A percentile compares a stretch with the other conserved stretches of the same genome.
Evolutionary conservation across 441 rosid genomes (phyloP).

Genomic region (Erodium trifolium): DNA sequence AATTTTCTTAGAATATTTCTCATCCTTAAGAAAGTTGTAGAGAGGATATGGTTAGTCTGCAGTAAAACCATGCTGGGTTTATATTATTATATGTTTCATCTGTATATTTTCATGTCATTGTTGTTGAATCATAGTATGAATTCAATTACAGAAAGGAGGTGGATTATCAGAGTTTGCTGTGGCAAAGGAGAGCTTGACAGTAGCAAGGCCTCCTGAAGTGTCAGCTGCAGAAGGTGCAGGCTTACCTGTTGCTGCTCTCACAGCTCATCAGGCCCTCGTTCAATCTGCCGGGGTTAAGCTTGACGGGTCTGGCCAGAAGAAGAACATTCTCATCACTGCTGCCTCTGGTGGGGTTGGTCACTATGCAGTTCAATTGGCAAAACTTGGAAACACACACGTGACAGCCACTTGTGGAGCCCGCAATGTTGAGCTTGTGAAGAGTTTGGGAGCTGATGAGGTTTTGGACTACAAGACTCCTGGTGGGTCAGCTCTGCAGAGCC

Average conservation of each 20-base stretch:
- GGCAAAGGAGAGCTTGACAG: constrained; percentile 51
- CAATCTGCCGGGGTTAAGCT: constrained; percentile 49
- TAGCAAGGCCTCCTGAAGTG: constrained; percentile 54
- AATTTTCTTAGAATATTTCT: not conserved
- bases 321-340: constrained; percentile 60
- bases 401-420: constrained; percentile 76
- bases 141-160: constrained; percentile 40
- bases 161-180: constrained; percentile 58
- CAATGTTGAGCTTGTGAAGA: constrained; percentile 54
- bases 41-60: no score
- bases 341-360: constrained; percentile 90
- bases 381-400: constrained; percentile 64
- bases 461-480: constrained; percentile 66
- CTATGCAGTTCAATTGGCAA: constrained; percentile 72
- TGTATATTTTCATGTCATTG: not conserved
- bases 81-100: not conserved
- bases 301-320: constrained; percentile 44
- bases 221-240: constrained; percentile 64
- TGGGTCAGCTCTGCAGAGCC: constrained; percentile 61
- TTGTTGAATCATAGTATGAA: constrained; percentile 5
- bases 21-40: not conserved
- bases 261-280: constrained; percentile 57
- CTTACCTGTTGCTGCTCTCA: constrained; percentile 53
- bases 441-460: constrained; percentile 69
- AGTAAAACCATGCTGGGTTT: no score